Evolutionary conservation across 768 basidiomycete species (phyloP).

Genomic region (Mycena amicta): DNA sequence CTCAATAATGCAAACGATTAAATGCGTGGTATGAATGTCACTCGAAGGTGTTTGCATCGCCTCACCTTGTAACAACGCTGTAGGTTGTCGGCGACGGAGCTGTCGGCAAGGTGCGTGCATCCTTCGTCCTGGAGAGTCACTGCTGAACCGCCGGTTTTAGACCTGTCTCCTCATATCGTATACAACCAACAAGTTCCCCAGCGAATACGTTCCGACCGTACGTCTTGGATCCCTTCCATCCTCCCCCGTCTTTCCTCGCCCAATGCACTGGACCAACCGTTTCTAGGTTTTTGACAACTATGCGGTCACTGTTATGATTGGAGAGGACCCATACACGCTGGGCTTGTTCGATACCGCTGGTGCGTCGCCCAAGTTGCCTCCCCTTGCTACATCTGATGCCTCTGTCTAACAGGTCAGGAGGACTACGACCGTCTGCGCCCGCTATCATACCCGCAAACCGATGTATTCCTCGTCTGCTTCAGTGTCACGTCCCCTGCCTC

Average conservation of each 20-base stretch:
- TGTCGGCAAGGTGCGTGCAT: conserved; percentile 83
- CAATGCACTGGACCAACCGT: conserved; percentile 25
- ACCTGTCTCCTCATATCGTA: conserved; percentile 97
- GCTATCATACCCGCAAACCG: conserved; percentile 98
- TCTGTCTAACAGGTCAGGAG: conserved; percentile 76
- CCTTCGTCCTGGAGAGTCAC: conserved; percentile 9
- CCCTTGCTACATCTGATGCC: conserved; percentile 8
- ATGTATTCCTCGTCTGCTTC: conserved; percentile 99
- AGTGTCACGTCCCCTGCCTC: conserved; percentile 98
- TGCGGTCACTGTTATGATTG: conserved; percentile 99
- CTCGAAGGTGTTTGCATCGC: too few species aligned
- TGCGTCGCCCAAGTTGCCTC: conserved; percentile 41
- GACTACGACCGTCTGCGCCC: conserved; percentile 99
- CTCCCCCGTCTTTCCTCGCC: conserved; percentile 26
- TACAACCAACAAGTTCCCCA: conserved; percentile 97
- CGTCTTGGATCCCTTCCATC: conserved; percentile 40
- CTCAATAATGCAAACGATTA: conserved; percentile 86
- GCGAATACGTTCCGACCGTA: conserved; percentile 98
- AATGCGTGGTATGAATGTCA: conserved; percentile 73
- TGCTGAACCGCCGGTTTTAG: conserved; percentile 40
- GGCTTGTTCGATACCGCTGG: conserved; percentile 99
- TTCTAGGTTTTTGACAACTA: conserved; percentile 92
- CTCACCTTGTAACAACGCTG: too few species aligned
- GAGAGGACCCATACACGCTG: conserved; percentile 97
- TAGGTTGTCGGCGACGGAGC: conserved; percentile 94